phyloP scores from a whole-genome alignment of 1,284 basidiomycete species.

The Boletus semigastroideus region DNA sequence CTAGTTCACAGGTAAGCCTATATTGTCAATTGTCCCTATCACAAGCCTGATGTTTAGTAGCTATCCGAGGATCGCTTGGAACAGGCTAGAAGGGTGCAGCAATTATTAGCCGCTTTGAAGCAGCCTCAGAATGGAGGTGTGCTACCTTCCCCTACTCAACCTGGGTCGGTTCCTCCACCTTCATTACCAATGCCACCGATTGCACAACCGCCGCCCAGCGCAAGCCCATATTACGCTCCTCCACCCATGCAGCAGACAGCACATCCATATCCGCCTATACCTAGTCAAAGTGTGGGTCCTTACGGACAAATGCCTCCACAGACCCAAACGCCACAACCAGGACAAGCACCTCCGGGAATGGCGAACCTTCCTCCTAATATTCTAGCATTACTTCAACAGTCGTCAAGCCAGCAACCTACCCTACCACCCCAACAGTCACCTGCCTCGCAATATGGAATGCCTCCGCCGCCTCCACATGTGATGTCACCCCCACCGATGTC shows the following conservation, averaged over 20 bases:
- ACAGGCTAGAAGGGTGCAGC: slow-evolving; percentile 80
- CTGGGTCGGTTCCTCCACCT: slow-evolving; percentile 37
- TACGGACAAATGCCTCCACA: slow-evolving; percentile 41
- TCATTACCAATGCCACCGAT: slow-evolving; percentile 35
- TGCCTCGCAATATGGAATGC: slow-evolving; percentile 42
- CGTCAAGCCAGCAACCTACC: slow-evolving; percentile 38
- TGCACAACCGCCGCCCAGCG: slow-evolving; percentile 34
- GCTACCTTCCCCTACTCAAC: slow-evolving; percentile 30
- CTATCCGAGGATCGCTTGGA: slow-evolving; percentile 70
- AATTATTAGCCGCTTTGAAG: slow-evolving; percentile 76
- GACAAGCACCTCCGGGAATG: slow-evolving; percentile 37
- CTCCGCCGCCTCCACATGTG: slow-evolving; percentile 35
- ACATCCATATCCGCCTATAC: slow-evolving; percentile 38
- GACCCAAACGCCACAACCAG: slow-evolving; percentile 37
- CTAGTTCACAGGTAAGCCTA: slow-evolving; percentile 23
- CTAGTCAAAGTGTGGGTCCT: slow-evolving; percentile 28
- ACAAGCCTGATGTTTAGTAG: slow-evolving; percentile 16
- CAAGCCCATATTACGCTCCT: slow-evolving; percentile 44
- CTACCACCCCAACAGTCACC: slow-evolving; percentile 37
- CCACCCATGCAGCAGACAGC: slow-evolving; percentile 36
- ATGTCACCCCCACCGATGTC: slow-evolving; percentile 42
- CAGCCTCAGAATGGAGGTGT: slow-evolving; percentile 50
- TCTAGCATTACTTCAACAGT: slow-evolving; percentile 58
- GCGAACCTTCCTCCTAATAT: slow-evolving; percentile 58
- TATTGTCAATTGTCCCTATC: background rate